Evolutionary conservation across 1,284 basidiomycete species (phyloP).

Genomic region (Pseudozyma thailandica): DNA sequence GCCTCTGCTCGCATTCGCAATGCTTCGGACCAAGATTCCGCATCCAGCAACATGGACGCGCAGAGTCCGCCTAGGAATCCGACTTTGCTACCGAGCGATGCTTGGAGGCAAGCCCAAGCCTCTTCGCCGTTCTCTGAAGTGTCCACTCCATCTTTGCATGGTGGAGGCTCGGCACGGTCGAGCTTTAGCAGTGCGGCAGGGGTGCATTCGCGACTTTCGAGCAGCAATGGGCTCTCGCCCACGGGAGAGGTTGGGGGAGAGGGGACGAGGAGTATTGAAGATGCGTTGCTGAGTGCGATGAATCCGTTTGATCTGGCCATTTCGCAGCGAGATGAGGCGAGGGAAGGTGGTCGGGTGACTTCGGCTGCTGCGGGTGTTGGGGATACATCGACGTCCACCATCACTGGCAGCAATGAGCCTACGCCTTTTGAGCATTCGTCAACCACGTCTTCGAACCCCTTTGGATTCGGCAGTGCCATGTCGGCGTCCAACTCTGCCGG

Average conservation of each 20-base stretch:
- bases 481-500: conserved; percentile 30
- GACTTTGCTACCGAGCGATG: conserved; percentile 5
- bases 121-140: conserved; percentile 48
- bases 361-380: conserved; percentile 2
- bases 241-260: conserved; percentile 12
- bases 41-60: conserved; percentile 1
- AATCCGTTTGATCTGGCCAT: conserved; percentile 42
- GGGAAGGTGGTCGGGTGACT: background rate
- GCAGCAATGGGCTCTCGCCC: conserved; percentile 22
- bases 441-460: conserved; percentile 1
- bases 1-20: conserved; percentile 10
- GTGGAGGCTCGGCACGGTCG: conserved; percentile 37
- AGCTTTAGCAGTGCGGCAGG: conserved; percentile 38
- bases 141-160: conserved; percentile 35
- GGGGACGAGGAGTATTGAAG: conserved; percentile 27
- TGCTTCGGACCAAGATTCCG: conserved; percentile 4
- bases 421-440: conserved; percentile 35
- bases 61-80: conserved; percentile 17
- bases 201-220: conserved; percentile 29
- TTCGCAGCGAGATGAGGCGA: conserved; percentile 14
- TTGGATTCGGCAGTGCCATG: conserved; percentile 3
- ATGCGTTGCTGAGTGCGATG: conserved; percentile 30
- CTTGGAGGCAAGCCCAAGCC: conserved; percentile 36
- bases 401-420: conserved; percentile 45
- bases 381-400: conserved; percentile 29